phyloP scores from a whole-genome alignment of 495 filamentous ascomycete genomes.

The Thozetella sp. region DNA sequence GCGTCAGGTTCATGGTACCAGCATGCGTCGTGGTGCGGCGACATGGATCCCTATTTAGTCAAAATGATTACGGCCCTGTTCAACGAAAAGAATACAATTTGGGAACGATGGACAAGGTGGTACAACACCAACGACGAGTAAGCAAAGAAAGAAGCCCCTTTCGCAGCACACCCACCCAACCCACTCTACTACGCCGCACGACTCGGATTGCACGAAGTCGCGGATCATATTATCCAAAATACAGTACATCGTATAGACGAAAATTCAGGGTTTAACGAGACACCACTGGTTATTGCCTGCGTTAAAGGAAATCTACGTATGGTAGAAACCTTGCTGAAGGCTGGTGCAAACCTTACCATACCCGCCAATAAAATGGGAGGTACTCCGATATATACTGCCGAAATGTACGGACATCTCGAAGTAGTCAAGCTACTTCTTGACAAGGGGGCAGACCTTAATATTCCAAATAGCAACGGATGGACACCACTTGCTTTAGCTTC shows the following conservation, averaged over 20 bases:
- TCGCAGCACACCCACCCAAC: not conserved
- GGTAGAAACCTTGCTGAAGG: not conserved
- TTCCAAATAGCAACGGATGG: constrained; percentile 1
- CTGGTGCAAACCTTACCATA: not conserved
- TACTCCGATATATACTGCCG: not conserved
- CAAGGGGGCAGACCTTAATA: constrained; percentile 4
- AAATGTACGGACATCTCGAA: not conserved
- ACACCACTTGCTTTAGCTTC: constrained; percentile 12
- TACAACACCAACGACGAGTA: constrained; percentile 8
- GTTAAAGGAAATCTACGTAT: not conserved
- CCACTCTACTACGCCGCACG: constrained; percentile 12
- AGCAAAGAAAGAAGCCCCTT: not conserved
- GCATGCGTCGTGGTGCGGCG: constrained; percentile 3
- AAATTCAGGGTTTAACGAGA: not conserved
- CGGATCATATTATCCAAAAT: not conserved
- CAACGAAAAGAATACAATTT: constrained; percentile 2
- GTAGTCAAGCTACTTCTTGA: constrained; percentile 10
- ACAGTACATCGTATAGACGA: not conserved
- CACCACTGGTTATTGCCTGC: not conserved
- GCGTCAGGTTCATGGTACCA: constrained; percentile 12
- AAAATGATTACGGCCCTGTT: constrained; percentile 10
- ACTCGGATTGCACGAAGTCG: constrained; percentile 1
- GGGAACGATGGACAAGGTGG: constrained; percentile 18
- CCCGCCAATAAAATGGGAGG: not conserved
- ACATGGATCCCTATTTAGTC: not conserved